Evolutionary conservation across 805 yeast species (phyloP), one percentile per base, ranked within the genome.

Genomic region (Kockiozyma suomiensis): DNA sequence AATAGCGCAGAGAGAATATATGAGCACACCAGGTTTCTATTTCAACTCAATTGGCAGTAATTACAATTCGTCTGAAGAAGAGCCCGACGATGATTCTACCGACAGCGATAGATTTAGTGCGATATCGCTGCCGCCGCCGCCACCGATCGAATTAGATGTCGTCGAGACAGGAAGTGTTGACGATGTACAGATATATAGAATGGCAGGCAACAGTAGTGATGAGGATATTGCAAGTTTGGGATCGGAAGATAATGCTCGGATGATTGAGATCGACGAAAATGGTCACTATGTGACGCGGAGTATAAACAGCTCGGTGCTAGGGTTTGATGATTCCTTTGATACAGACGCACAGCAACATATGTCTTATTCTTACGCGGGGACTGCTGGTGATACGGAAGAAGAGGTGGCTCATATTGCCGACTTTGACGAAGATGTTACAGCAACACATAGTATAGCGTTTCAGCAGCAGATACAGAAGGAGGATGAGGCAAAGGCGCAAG

Each of bases 61-160:
- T 33, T 61, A 59, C 56, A 56, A 62, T 42, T 60, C 66, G 19
- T 59, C 66, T 2, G 66, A 62, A 48, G 66, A 62, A 40, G 66
- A 62, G 2, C 58, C 43, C 7, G 66, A 62, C 43, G 61, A 49
- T 17, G 54, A 49, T 50, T 61, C 61, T 23, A 48, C 59, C 6
- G 45, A 54, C 15, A 48, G 58, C 40, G 58, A 50, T 5, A 23
- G 42, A 4, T 43, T 17, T 43, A 48, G 32, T 3, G 48, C 47
- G 6, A n/a, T 19, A 6, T 21, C 37, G 4, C 46, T 42, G 28
- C 41, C 45, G 1, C 23, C 45, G 25, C 46, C 57, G 26, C 19
- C 59, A 19, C 46, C 55, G 19, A 28, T 50, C 28, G 54, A 50
- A 40, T 35, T 50, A 15, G 54, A 50, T 28, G 35, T 32, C 17